phyloP scores from a whole-genome alignment of 2,329 filamentous ascomycete genomes.

The Neonectria magnoliae region DNA sequence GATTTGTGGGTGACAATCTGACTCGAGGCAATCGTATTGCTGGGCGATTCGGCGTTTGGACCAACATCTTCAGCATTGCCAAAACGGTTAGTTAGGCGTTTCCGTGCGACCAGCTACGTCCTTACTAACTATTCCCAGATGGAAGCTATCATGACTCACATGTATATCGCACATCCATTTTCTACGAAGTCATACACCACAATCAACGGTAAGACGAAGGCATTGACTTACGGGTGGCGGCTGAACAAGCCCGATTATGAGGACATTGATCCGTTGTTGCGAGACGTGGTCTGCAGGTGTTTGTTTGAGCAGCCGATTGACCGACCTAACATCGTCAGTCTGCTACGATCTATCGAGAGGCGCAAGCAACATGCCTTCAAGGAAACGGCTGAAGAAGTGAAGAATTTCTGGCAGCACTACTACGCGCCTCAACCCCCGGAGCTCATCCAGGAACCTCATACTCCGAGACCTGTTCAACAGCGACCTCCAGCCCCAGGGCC shows the following conservation, averaged over 20 bases:
- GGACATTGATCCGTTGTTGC: constrained; percentile 36
- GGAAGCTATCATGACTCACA: constrained; percentile 40
- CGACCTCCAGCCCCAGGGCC: no score
- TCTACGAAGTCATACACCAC: constrained; percentile 4
- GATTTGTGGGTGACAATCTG: constrained; percentile 31
- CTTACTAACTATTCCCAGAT: constrained; percentile 37
- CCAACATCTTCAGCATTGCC: constrained; percentile 43
- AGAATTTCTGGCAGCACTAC: constrained; percentile 34
- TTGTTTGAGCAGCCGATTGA: constrained; percentile 39
- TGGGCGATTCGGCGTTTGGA: constrained; percentile 44
- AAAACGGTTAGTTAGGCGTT: constrained; percentile 35
- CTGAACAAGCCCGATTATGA: constrained; percentile 18
- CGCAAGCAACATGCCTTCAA: constrained; percentile 35
- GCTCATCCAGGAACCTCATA: neutral
- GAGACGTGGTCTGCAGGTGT: constrained; percentile 38
- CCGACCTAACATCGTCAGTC: constrained; percentile 37
- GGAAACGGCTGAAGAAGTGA: constrained; percentile 25
- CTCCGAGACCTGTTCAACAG: no score
- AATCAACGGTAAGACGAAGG: neutral
- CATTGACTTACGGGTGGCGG: constrained; percentile 38
- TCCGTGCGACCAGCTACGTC: no score
- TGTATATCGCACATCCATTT: constrained; percentile 27
- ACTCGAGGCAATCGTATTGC: constrained; percentile 29
- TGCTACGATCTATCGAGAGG: constrained; percentile 31
- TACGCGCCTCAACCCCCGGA: constrained; percentile 10